Percentiles rank a stretch among this genome's conserved stretches.
phyloP scores from a whole-genome alignment of 1,139 yeast genomes.

The Nakaseomyces kungkrabaensis region DNA sequence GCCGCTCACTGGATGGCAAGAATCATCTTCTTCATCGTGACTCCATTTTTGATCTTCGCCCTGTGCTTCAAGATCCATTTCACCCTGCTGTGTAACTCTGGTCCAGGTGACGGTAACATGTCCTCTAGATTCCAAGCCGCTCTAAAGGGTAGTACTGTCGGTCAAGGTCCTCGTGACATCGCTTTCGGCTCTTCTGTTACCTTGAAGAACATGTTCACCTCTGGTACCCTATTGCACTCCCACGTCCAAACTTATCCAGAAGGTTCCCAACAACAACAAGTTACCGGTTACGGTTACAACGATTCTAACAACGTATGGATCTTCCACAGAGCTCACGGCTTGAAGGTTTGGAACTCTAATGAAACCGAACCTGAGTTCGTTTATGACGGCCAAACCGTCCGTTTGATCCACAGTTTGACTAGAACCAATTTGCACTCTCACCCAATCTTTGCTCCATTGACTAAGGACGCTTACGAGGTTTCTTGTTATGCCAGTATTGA shows the following conservation, averaged over 20 bases:
- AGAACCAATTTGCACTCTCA: constrained; percentile 92
- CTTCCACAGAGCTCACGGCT: constrained; percentile 63
- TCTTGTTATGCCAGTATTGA: constrained; percentile 86
- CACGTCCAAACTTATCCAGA: constrained; percentile 90
- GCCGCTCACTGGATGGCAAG: constrained; percentile 58
- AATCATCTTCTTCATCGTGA: constrained; percentile 45
- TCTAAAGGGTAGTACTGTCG: constrained; percentile 67
- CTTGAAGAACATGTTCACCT: constrained; percentile 80
- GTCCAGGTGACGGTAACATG: constrained; percentile 97
- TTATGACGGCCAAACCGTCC: constrained; percentile 62
- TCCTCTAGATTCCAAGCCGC: constrained; percentile 95
- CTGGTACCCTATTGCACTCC: constrained; percentile 88
- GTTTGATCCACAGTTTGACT: constrained; percentile 71
- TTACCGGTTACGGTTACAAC: constrained; percentile 87
- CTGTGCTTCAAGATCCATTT: constrained; percentile 65
- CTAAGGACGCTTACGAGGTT: constrained; percentile 66
- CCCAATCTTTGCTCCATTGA: constrained; percentile 68
- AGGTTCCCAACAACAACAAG: constrained; percentile 94
- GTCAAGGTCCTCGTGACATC: constrained; percentile 82
- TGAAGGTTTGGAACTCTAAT: constrained; percentile 42
- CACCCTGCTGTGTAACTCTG: constrained; percentile 59
- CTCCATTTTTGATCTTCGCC: constrained; percentile 56
- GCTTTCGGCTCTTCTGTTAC: constrained; percentile 66
- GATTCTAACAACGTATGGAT: constrained; percentile 88
- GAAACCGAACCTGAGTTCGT: constrained; percentile 48